phyloP scores from a whole-genome alignment of 2,329 filamentous ascomycete species.

The Fusarium clavum region DNA sequence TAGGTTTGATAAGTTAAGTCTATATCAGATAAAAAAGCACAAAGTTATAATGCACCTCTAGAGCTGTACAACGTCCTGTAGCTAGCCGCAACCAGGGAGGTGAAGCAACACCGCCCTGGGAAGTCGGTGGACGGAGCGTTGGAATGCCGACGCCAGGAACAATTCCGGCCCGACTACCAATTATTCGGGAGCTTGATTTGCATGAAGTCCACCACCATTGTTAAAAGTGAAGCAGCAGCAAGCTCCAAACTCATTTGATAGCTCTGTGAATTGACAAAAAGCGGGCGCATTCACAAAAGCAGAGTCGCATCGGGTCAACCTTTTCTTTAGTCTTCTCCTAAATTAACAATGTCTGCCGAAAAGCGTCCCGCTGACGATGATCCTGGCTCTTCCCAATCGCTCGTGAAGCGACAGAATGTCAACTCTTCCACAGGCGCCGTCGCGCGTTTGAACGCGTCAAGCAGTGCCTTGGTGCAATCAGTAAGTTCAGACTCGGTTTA shows the following conservation, averaged over 20 bases:
- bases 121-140: constrained; percentile 43
- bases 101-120: constrained; percentile 38
- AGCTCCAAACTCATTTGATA: constrained; percentile 27
- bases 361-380: constrained; percentile 91
- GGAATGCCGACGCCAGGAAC: constrained; percentile 47
- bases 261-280: constrained; percentile 7
- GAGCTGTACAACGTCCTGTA: constrained; percentile 11
- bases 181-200: constrained; percentile 38
- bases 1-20: neutral
- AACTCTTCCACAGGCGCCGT: constrained; percentile 60
- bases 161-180: constrained; percentile 53
- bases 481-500: constrained; percentile 51
- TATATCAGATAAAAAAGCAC: neutral
- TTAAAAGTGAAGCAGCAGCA: constrained; percentile 25
- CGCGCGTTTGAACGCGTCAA: constrained; percentile 63
- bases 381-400: constrained; percentile 81
- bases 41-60: neutral
- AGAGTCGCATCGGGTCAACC: constrained; percentile 12
- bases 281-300: constrained; percentile 15
- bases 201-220: constrained; percentile 32
- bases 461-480: constrained; percentile 62
- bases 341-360: constrained; percentile 80
- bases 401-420: constrained; percentile 89
- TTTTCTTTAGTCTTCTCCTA: neutral
- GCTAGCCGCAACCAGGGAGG: constrained; percentile 23